Percentiles rank a stretch among this genome's conserved stretches.
phyloP scores from a whole-genome alignment of 768 basidiomycete genomes.

The Kwoniella europaea region DNA sequence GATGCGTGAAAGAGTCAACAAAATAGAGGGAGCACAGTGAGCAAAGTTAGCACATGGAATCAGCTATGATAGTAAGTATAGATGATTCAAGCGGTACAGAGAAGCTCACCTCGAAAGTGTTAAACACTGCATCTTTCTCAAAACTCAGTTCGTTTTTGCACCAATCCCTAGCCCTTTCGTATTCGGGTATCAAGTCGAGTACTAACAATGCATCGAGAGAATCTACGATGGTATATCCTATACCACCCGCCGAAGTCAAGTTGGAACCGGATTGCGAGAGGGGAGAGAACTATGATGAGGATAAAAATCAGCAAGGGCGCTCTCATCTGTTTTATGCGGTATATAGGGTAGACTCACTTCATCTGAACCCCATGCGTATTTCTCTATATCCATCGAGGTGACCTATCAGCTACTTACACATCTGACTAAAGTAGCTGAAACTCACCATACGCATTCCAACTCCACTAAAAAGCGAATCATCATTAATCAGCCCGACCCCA shows the following conservation, averaged over 20 bases:
- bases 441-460: constrained; percentile 28
- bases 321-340: too few relatives aligned
- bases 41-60: too few relatives aligned
- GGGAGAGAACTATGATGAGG: constrained; percentile 72
- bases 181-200: constrained; percentile 81
- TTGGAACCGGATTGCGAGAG: constrained; percentile 75
- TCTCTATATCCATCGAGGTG: constrained; percentile 1
- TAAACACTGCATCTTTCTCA: constrained; percentile 77
- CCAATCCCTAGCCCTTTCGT: constrained; percentile 77
- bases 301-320: too few relatives aligned
- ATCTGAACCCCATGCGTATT: constrained; percentile 26
- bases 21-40: too few relatives aligned
- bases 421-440: too few relatives aligned
- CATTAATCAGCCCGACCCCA: background rate
- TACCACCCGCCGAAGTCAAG: constrained; percentile 72
- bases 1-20: too few relatives aligned
- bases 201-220: constrained; percentile 84
- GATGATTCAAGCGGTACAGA: too few relatives aligned
- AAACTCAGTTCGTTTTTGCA: constrained; percentile 71
- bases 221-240: constrained; percentile 88
- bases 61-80: too few relatives aligned
- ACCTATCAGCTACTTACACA: background rate
- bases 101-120: constrained; percentile 81
- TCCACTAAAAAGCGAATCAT: constrained; percentile 14
- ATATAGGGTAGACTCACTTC: constrained; percentile 12